phyloP scores from a whole-genome alignment of 495 filamentous ascomycete genomes.

The Penicillium desertorum region DNA sequence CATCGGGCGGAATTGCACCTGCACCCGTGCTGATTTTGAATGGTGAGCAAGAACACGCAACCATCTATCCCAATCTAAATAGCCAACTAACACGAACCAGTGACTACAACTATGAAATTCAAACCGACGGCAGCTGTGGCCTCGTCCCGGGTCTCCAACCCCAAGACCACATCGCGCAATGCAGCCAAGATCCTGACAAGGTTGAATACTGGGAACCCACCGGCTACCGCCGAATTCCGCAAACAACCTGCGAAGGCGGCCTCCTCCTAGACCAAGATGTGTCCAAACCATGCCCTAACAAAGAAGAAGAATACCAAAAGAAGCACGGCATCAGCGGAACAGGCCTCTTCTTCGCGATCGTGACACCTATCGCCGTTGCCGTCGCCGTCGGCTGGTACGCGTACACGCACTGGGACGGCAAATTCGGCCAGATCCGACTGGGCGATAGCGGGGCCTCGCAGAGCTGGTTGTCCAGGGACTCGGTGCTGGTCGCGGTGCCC shows the following conservation, averaged over 20 bases:
- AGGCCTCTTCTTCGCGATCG: conserved; percentile 83
- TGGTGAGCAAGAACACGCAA: conserved; percentile 57
- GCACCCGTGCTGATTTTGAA: conserved; percentile 84
- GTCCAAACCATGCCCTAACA: conserved; percentile 64
- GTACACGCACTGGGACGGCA: conserved; percentile 80
- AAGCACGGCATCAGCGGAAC: conserved; percentile 69
- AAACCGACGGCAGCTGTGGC: conserved; percentile 69
- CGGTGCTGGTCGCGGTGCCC: conserved; percentile 71
- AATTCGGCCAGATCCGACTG: conserved; percentile 86
- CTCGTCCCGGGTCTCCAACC: conserved; percentile 69
- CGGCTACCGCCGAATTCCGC: conserved; percentile 86
- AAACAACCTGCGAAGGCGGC: conserved; percentile 81
- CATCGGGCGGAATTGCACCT: conserved; percentile 72
- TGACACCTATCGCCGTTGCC: conserved; percentile 68
- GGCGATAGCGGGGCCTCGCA: conserved; percentile 57
- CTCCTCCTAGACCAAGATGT: conserved; percentile 62
- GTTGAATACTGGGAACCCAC: conserved; percentile 78
- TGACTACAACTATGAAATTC: conserved; percentile 89
- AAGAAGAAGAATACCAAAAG: conserved; percentile 73
- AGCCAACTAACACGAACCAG: conserved; percentile 45
- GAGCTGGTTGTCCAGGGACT: conserved; percentile 60
- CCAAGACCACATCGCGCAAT: conserved; percentile 64
- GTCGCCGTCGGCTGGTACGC: conserved; percentile 77
- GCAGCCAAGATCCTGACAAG: conserved; percentile 61
- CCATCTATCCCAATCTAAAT: neutral